phyloP scores from a whole-genome alignment of 768 basidiomycete species.

The Candolleomyces aberdarensis region DNA sequence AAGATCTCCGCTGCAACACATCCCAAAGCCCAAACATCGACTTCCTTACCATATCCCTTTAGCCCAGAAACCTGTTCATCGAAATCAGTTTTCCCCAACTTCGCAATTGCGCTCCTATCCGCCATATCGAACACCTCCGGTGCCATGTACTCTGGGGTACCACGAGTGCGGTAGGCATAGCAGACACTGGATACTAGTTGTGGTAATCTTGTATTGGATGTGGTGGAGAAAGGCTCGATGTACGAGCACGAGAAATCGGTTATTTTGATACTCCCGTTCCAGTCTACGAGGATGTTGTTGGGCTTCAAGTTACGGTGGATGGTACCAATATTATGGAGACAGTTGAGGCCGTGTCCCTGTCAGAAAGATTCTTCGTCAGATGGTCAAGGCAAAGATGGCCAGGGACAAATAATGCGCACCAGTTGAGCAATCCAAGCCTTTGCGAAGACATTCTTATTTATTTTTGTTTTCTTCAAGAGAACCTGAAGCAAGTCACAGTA shows the following conservation, averaged over 20 bases:
- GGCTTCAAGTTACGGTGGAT: conserved; percentile 18
- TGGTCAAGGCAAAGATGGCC: background rate
- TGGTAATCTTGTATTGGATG: background rate
- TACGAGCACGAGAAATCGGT: conserved; percentile 7
- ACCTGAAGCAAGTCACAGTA: background rate
- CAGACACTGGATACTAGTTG: background rate
- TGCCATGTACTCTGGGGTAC: background rate
- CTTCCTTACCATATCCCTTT: background rate
- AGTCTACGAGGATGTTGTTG: conserved; percentile 15
- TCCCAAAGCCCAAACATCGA: background rate
- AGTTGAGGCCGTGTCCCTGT: conserved; percentile 6
- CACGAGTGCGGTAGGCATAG: background rate
- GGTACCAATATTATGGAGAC: conserved; percentile 14
- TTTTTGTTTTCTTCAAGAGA: background rate
- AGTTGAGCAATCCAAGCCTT: background rate
- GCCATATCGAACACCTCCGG: background rate
- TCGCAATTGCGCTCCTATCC: background rate
- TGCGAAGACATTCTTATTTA: background rate
- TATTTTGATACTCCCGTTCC: conserved; percentile 11
- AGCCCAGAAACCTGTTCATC: background rate
- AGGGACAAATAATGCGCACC: background rate
- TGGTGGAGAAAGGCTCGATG: background rate
- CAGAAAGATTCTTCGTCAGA: background rate
- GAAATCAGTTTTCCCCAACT: background rate
- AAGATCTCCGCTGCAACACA: background rate